Evolutionary conservation across 441 rosid genomes (phyloP), one percentile per base, ranked within the genome.

Genomic region (Rhodomyrtus psidioides): DNA sequence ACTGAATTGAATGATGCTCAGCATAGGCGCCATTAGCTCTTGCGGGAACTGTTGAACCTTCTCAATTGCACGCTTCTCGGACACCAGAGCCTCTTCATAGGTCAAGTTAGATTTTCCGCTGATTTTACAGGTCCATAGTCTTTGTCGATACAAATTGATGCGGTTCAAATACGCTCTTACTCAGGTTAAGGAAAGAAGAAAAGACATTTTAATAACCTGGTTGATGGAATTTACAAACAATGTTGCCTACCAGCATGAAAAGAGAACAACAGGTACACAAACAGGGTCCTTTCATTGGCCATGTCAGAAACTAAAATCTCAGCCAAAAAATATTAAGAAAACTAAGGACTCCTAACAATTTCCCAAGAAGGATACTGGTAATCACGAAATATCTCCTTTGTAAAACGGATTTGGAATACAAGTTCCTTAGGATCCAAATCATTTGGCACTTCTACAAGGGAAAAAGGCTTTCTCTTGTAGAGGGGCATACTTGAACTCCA

Each of bases 351-450:
- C 46, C 53, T 51, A n/a, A 42, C 84, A 21, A 85, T 75, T 54
- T 74, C 86, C 58, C 58, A 81, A 88, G 44, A 88, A 94, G 99
- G 99, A 96, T 98, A 98, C 99, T 86, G 93, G 89, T 98, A 98
- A 89, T 92, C 92, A 54, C 89, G 92, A 86, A 95, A 96, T 56
- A 97, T 94, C 93, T 97, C 99, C 89, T 96, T 97, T 9, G 99
- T 97, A 89, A 96, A 95, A n/a, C 98, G 96, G 89, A 97, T 93
- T 96, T 95, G 99, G 93, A 93, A 95, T 70, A 97, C 95, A 84
- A 90, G 94, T 57, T 95, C 96, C 7, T 90, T 60, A 83, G 98
- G 94, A 65, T 95, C 93, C 95, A 96, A 94, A 90, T 92, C 90
- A 58, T 89, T 86, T 39, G 97, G 96, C 21, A 93, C 92, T 86